Conservation (phyloP, 164 flowering plant species). For the Piper longum region DNA sequence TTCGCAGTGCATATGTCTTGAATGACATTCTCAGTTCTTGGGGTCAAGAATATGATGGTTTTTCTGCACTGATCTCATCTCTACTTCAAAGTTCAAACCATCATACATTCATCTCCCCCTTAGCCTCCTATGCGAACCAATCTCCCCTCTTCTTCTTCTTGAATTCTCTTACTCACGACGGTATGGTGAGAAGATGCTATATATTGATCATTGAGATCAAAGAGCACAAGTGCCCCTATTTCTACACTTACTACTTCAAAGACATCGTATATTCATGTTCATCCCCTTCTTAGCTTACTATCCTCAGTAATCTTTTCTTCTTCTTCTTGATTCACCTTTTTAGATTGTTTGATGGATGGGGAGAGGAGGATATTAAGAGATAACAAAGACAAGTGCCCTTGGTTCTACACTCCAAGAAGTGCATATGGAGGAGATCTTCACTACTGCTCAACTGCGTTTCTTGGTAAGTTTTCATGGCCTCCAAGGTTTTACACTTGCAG, state of each 20-base stretch:
- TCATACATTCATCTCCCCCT: not conserved
- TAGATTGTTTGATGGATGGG: slow-evolving; percentile 2
- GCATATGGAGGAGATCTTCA: not conserved
- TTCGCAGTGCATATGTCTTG: slow-evolving; percentile 7
- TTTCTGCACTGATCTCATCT: slow-evolving; percentile 5
- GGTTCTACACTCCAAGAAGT: slow-evolving; percentile 1
- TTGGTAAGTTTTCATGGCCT: slow-evolving; percentile 56
- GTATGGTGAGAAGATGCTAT: too few relatives aligned
- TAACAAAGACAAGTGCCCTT: not conserved
- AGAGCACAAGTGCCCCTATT: too few relatives aligned
- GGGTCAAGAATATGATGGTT: slow-evolving; percentile 8
- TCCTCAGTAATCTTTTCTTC: too few relatives aligned
- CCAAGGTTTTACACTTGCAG: slow-evolving; percentile 64
- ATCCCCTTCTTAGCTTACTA: too few relatives aligned
- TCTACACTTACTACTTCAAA: too few relatives aligned
- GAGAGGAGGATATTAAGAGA: slow-evolving; percentile 1
- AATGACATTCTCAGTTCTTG: slow-evolving; percentile 6
- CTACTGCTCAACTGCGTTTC: slow-evolving; percentile 1
- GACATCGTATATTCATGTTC: too few relatives aligned
- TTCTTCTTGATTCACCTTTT: not conserved
- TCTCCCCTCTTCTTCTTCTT: not conserved
- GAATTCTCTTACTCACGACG: not conserved
- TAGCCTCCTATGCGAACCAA: too few relatives aligned
- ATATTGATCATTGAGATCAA: too few relatives aligned
- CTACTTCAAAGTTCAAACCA: slow-evolving; percentile 3